Evolutionary conservation across 768 basidiomycete genomes (phyloP).

Genomic region (Russula foetens): DNA sequence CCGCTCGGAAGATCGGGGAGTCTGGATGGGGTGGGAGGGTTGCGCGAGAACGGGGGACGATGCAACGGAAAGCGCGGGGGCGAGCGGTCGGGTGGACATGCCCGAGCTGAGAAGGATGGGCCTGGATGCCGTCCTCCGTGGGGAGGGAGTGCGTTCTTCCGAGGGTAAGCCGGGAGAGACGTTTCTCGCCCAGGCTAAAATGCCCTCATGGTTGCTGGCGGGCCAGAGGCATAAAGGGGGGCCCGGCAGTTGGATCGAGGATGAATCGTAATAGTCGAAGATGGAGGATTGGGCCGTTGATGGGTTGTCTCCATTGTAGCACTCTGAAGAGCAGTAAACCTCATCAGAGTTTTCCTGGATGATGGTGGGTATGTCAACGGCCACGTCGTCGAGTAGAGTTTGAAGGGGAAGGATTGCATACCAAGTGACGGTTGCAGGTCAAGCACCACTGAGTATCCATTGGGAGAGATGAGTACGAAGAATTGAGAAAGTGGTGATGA

Average conservation of each 20-base stretch:
- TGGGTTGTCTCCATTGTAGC: constrained; percentile 28
- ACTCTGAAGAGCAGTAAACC: constrained; percentile 50
- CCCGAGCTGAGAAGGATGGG: constrained; percentile 12
- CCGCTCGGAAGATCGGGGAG: constrained; percentile 18
- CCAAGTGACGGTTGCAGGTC: constrained; percentile 51
- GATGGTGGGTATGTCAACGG: constrained; percentile 20
- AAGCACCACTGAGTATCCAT: constrained; percentile 72
- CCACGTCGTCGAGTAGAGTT: not conserved
- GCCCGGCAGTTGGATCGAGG: constrained; percentile 2
- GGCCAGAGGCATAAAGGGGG: constrained; percentile 11
- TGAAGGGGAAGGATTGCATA: constrained; percentile 28
- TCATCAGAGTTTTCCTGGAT: constrained; percentile 28
- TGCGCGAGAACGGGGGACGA: constrained; percentile 15
- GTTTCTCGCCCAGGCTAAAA: constrained; percentile 34
- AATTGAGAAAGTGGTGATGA: constrained; percentile 15
- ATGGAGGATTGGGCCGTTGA: constrained; percentile 13
- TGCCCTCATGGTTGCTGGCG: constrained; percentile 36
- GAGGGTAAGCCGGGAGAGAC: constrained; percentile 23
- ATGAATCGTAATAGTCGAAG: constrained; percentile 6
- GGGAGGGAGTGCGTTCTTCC: constrained; percentile 17
- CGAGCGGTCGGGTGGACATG: constrained; percentile 10
- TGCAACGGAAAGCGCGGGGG: constrained; percentile 18
- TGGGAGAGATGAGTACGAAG: constrained; percentile 18
- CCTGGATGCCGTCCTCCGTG: not conserved
- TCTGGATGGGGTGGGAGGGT: constrained; percentile 18